A percentile compares a stretch with the other conserved stretches of the same genome.
Conservation (phyloP, 2,329 filamentous ascomycete species). For the Calonectria pseudoturangicola region DNA sequence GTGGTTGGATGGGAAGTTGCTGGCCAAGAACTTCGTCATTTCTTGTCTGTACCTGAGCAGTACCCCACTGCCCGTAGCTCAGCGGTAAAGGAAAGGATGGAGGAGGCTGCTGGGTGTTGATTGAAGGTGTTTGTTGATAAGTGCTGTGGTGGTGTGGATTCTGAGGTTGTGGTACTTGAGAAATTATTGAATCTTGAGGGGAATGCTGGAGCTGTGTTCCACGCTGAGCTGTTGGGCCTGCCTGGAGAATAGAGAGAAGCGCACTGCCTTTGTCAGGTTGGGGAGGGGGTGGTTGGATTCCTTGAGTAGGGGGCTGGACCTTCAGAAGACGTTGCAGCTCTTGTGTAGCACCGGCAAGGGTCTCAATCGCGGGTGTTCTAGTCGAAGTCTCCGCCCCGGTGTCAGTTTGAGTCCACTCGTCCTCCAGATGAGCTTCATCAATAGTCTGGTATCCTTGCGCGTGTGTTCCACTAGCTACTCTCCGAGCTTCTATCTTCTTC, state of each 20-base stretch:
- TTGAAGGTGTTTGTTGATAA: conserved; percentile 64
- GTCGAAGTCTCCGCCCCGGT: conserved; percentile 55
- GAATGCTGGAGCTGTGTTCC: conserved; percentile 65
- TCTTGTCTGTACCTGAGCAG: conserved; percentile 37
- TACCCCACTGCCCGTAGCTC: conserved; percentile 48
- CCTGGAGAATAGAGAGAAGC: conserved; percentile 72
- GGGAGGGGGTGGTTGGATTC: conserved; percentile 61
- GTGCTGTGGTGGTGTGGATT: conserved; percentile 74
- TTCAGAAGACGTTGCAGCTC: conserved; percentile 74
- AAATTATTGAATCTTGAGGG: conserved; percentile 72
- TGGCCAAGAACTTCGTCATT: conserved; percentile 45
- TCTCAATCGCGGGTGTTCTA: conserved; percentile 64
- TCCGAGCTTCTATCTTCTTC: conserved; percentile 80
- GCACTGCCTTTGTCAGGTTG: conserved; percentile 69
- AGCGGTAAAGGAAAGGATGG: conserved; percentile 56
- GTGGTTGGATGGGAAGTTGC: conserved; percentile 43
- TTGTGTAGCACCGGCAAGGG: conserved; percentile 69
- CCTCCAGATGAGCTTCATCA: conserved; percentile 77
- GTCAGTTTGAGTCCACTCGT: conserved; percentile 71
- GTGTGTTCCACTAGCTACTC: conserved; percentile 63
- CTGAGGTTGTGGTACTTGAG: conserved; percentile 70
- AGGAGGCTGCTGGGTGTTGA: conserved; percentile 56
- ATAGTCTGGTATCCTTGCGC: conserved; percentile 64
- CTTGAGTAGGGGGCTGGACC: conserved; percentile 72
- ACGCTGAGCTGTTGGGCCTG: conserved; percentile 49